Conservation (phyloP, 129 eudicot species). For the Arctium lappa region DNA sequence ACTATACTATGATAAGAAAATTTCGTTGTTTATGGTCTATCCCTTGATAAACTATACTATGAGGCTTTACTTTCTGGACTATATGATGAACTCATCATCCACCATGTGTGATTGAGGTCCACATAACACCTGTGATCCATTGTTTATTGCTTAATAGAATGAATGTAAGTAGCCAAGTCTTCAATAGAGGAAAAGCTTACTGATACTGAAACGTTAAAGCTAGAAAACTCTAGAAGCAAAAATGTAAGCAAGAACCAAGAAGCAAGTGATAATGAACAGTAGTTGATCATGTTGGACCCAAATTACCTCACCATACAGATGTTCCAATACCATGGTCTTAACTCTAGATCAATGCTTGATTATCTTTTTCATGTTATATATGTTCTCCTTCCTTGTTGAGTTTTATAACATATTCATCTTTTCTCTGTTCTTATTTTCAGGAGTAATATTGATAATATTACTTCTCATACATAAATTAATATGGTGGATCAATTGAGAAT, state of each 20-base stretch:
- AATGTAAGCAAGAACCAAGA: background rate
- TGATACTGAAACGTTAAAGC: background rate
- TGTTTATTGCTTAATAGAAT: background rate
- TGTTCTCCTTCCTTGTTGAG: no score
- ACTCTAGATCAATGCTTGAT: no score
- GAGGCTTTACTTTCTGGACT: background rate
- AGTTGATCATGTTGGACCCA: background rate
- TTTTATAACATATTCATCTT: no score
- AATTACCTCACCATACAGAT: conserved; percentile 88
- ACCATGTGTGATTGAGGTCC: background rate
- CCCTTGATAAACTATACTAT: background rate
- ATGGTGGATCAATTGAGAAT: no score
- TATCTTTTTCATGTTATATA: no score
- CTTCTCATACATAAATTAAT: no score
- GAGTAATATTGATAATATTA: no score
- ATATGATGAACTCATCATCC: background rate
- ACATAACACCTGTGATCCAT: background rate
- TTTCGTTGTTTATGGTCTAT: background rate
- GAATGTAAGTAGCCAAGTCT: background rate
- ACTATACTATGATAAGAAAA: no score
- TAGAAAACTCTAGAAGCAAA: background rate
- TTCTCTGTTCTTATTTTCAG: no score
- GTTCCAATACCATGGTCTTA: no score
- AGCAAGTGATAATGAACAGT: background rate
- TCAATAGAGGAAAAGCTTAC: background rate